phyloP scores from a whole-genome alignment of 331 rosid genomes.

The Arachis monticola region DNA sequence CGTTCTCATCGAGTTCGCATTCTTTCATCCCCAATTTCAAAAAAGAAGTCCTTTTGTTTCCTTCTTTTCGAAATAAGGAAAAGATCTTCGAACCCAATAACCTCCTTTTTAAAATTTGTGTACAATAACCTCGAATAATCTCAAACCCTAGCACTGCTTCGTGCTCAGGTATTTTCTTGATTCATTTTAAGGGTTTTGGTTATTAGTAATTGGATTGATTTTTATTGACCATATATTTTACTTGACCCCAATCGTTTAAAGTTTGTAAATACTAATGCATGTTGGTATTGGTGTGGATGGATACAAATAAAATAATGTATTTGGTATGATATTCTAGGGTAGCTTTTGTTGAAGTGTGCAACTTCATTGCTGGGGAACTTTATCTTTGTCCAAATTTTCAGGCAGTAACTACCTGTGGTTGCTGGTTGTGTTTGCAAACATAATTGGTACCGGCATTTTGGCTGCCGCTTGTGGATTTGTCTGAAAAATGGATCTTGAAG shows the following conservation, averaged over 20 bases:
- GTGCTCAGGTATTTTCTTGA: constrained; percentile 14
- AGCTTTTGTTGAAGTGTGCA: constrained; percentile 20
- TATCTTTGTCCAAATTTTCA: constrained; percentile 29
- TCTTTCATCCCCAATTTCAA: background rate
- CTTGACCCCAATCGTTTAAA: background rate
- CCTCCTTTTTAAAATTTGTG: constrained; percentile 3
- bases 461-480: constrained; percentile 20
- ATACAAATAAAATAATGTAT: background rate
- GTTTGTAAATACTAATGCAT: constrained; percentile 10
- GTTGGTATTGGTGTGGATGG: constrained; percentile 3
- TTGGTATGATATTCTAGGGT: background rate
- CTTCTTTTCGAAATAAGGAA: background rate
- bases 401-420: constrained; percentile 8
- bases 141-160: constrained; percentile 20
- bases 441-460: constrained; percentile 37
- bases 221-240: background rate
- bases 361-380: constrained; percentile 14
- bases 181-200: constrained; percentile 20
- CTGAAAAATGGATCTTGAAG: constrained; percentile 53
- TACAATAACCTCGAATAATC: constrained; percentile 5
- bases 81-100: background rate
- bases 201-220: background rate
- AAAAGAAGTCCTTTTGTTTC: background rate
- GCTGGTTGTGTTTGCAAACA: background rate
- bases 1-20: background rate